Evolutionary conservation across 2,329 filamentous ascomycete genomes (phyloP).

Genomic region (Diaporthe longicolla): DNA sequence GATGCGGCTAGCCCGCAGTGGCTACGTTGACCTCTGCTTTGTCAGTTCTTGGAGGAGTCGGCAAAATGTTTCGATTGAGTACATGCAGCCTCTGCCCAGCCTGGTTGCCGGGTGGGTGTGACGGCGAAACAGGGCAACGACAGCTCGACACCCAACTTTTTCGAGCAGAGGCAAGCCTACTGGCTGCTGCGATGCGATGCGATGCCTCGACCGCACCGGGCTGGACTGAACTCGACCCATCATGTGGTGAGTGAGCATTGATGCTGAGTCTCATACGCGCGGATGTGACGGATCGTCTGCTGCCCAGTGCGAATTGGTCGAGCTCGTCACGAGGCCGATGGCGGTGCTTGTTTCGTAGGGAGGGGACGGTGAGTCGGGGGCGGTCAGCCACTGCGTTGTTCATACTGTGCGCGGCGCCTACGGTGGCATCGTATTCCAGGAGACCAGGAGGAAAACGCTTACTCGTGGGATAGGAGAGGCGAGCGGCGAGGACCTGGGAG

Average conservation of each 20-base stretch:
- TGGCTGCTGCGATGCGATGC: background rate
- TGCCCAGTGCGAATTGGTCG: constrained; percentile 31
- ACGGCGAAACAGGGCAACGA: constrained; percentile 17
- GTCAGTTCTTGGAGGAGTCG: constrained; percentile 12
- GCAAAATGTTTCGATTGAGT: constrained; percentile 21
- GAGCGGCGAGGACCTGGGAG: background rate
- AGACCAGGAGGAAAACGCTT: background rate
- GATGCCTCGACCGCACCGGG: constrained; percentile 16
- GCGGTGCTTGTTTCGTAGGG: constrained; percentile 22
- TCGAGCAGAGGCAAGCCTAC: background rate
- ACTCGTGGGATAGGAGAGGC: constrained; percentile 23
- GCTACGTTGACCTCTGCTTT: constrained; percentile 16
- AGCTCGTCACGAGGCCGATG: constrained; percentile 26
- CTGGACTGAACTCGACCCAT: constrained; percentile 4
- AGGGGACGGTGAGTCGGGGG: constrained; percentile 23
- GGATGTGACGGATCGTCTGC: constrained; percentile 29
- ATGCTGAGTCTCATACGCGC: constrained; percentile 24
- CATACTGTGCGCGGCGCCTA: constrained; percentile 18
- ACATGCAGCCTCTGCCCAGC: constrained; percentile 14
- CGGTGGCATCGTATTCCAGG: constrained; percentile 13
- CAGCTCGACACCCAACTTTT: background rate
- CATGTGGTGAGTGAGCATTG: constrained; percentile 31
- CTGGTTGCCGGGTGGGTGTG: background rate
- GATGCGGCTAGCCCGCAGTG: constrained; percentile 16
- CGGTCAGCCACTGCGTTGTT: constrained; percentile 28